phyloP scores from a whole-genome alignment of 495 filamentous ascomycete species.

The Terfezia claveryi region DNA sequence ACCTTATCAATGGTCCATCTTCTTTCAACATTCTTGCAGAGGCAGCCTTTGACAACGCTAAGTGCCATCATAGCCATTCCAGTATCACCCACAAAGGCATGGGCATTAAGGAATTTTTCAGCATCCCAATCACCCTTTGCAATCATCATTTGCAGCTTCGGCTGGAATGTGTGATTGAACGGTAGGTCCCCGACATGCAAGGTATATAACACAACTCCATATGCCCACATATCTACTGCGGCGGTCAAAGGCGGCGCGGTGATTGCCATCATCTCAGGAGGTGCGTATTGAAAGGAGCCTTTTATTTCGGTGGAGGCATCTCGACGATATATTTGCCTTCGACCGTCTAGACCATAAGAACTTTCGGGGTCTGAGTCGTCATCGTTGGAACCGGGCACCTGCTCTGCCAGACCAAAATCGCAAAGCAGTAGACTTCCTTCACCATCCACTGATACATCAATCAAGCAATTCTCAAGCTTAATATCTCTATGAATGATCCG shows the following conservation, averaged over 20 bases:
- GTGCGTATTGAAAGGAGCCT: conserved; percentile 15
- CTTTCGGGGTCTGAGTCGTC: conserved; percentile 22
- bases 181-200: conserved; percentile 44
- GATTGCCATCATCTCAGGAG: conserved; percentile 11
- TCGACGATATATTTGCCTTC: conserved; percentile 5
- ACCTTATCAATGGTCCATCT: conserved; percentile 33
- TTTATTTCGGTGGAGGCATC: conserved; percentile 21
- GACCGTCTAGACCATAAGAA: conserved; percentile 23
- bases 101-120: conserved; percentile 23
- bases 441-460: conserved; percentile 30
- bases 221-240: conserved; percentile 51
- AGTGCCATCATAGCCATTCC: conserved; percentile 23
- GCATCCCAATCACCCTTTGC: conserved; percentile 37
- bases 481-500: conserved; percentile 51
- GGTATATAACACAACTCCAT: conserved; percentile 42
- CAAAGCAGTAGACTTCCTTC: conserved; percentile 41
- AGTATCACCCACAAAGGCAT: conserved; percentile 11
- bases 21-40: conserved; percentile 29
- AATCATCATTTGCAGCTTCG: conserved; percentile 39
- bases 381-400: conserved; percentile 31
- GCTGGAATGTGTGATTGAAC: conserved; percentile 39
- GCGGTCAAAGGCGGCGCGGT: conserved; percentile 27
- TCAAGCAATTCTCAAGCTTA: conserved; percentile 56
- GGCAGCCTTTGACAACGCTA: conserved; percentile 30
- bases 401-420: conserved; percentile 60